Base-by-base conservation (phyloP, 2,329 filamentous ascomycete species). In the Tolypocladium album region DNA sequence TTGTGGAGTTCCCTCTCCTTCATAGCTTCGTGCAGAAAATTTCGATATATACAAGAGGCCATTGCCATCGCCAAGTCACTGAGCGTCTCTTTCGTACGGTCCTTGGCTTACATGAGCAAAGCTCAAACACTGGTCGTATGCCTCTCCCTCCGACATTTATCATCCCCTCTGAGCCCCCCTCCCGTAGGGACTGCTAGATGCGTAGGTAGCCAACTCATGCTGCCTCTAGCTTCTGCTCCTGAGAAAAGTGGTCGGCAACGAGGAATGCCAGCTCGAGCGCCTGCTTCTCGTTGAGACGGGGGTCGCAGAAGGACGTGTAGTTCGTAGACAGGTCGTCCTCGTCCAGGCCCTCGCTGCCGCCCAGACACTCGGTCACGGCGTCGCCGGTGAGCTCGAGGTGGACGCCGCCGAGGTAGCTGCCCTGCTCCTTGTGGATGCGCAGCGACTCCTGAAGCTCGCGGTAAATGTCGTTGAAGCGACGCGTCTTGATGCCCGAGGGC, bases 231-330 rank as follows among this genome's bases (percentile, higher is more conserved):
- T 67, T 68, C 27, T 69, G 64, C 61, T 76, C 70, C 58, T 72
- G 70, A 2, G 82, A 76, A 64, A 80, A 94, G 69, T 92, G 89
- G 6, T 91, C 91, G 0, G 94, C 94, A 56, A 99, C 88, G 68
- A 97, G 75, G 73, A 99, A 99, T 0, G 94, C 92, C 72, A 97
- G 75, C 78, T 99, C 94, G 17, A 99, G 81, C 0, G 94, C 92
- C 78, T 99, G 94, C 78, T 97, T 97, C 81, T 97, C 94, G 70
- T 99, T 99, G 66, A 99, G 77, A 31, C 94, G 79, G 6, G 94
- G 94, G 72, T 99, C 94, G 73, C 94, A 99, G 78, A 93, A 97
- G 43, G 89, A 96, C 6, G 92, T 96, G 75, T 99, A 99, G 69
- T 96, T 92, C 64, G 91, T 83, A 2, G 88, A 88, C 67, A 99